Conservation (phyloP, 2,329 filamentous ascomycete genomes). For the Trichoderma hamatum region DNA sequence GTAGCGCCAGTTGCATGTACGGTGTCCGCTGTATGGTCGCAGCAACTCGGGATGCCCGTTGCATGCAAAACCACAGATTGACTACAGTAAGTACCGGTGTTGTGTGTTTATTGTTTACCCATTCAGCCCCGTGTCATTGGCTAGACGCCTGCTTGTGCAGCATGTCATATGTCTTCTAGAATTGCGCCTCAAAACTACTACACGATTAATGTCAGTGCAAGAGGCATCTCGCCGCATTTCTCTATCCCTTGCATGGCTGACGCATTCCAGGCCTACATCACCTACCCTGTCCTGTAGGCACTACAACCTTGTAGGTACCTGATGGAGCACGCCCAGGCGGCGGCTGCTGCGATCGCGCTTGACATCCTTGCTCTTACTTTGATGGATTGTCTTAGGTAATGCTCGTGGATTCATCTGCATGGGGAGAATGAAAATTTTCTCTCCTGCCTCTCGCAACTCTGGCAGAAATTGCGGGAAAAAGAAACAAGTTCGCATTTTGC, state of each 20-base stretch:
- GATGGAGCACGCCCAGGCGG: not conserved
- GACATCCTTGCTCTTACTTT: not conserved
- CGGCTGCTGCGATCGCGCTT: not conserved
- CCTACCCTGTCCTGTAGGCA: too few relatives aligned
- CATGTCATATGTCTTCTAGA: not conserved
- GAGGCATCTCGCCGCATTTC: not conserved
- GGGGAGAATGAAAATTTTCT: not conserved
- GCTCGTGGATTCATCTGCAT: not conserved
- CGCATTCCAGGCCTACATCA: not conserved
- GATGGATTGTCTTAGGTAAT: constrained; percentile 9
- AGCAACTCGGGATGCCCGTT: constrained; percentile 4
- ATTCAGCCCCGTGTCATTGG: not conserved
- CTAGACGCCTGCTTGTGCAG: not conserved
- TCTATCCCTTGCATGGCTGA: not conserved
- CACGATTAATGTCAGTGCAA: not conserved
- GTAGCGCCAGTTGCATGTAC: not conserved
- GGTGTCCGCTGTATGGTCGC: not conserved
- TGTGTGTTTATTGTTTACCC: not conserved
- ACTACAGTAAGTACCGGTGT: too few relatives aligned
- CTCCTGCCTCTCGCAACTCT: not conserved
- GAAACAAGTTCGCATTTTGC: not conserved
- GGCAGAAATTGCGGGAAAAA: not conserved
- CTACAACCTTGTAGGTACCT: not conserved
- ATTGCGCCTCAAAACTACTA: not conserved
- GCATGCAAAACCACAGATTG: not conserved